Evolutionary conservation across 805 yeast genomes (phyloP), one percentile per base, ranked within the genome.

Genomic region (Metschnikowia koreensis): DNA sequence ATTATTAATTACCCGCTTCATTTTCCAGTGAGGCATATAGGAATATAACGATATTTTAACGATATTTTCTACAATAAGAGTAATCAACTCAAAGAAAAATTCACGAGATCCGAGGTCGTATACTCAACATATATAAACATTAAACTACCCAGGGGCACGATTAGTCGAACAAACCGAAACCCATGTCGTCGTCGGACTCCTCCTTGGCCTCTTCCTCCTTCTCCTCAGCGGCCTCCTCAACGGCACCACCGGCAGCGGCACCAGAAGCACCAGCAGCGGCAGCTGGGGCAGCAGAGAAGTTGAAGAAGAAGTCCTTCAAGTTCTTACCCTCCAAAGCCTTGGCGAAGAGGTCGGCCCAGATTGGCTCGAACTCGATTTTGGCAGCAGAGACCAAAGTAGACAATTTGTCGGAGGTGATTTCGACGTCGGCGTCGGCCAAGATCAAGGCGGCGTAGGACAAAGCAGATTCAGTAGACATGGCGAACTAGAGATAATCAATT

Each of bases 131-230:
- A 31, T 48, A 48, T 48, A 26, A 48, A 48, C 52, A 48, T 34
- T 39, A 44, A 22, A 42, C 17, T 41, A 47, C 29, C 22, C 70
- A 48, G 70, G 68, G 56, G 73, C 70, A 65, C 63, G 71, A 42
- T 83, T 94, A 94, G 85, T 94, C 99, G 87, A 94, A 94, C 77
- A 94, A 87, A 84, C 96, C 96, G 87, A 87, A 84, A 68, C 96
- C 96, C 96, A 88, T 86, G 78, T 86, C 93, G 55, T 64, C 67
- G 61, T 77, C 82, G 68, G 83, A 89, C 62, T 82, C 81, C 70
- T 82, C 87, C 74, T 80, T 83, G 66, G 75, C 76, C 68, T 77
- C 84, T 62, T 73, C 81, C 64, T 77, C 92, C 67, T 80, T 90
- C 67, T 77, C 85, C 63, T 73, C 89, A 64, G 76, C 94, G 55